Evolutionary conservation across 495 filamentous ascomycete species (phyloP).

Genomic region (Tuber aestivum): DNA sequence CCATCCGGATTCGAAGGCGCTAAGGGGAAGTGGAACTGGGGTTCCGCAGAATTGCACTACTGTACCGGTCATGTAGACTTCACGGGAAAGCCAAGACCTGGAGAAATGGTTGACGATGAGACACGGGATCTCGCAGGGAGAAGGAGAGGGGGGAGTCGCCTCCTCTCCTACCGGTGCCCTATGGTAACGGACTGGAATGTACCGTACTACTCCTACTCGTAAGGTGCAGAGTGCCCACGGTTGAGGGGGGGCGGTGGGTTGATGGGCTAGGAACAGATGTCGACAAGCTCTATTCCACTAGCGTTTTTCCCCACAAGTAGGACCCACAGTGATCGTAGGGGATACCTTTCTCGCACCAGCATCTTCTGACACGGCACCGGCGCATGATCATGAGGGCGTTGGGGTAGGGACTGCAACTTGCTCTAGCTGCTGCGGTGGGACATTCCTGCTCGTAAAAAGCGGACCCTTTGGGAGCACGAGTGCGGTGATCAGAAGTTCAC

Average conservation of each 20-base stretch:
- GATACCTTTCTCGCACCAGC: not conserved
- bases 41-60: slow-evolving; percentile 13
- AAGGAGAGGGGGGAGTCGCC: slow-evolving; percentile 5
- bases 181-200: not conserved
- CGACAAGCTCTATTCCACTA: not conserved
- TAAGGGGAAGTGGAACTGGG: slow-evolving; percentile 8
- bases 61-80: slow-evolving; percentile 5
- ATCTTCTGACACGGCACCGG: not conserved
- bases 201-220: too few species aligned
- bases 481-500: not conserved
- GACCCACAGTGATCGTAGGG: not conserved
- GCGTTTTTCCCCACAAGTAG: not conserved
- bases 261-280: not conserved
- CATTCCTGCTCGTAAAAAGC: not conserved
- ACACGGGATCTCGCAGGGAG: slow-evolving; percentile 33
- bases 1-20: slow-evolving; percentile 14
- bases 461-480: not conserved
- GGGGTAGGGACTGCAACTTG: not conserved
- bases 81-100: slow-evolving; percentile 28
- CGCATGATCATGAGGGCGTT: not conserved
- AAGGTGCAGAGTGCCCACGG: not conserved
- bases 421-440: not conserved
- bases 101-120: slow-evolving; percentile 32
- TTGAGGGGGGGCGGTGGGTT: not conserved
- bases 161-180: not conserved